A percentile compares a stretch with the other conserved stretches of the same genome.
These are phyloP conservation scores for Panus rudis DNA, from an alignment of 768 basidiomycete species.

Conservation along the genomic window DNA sequence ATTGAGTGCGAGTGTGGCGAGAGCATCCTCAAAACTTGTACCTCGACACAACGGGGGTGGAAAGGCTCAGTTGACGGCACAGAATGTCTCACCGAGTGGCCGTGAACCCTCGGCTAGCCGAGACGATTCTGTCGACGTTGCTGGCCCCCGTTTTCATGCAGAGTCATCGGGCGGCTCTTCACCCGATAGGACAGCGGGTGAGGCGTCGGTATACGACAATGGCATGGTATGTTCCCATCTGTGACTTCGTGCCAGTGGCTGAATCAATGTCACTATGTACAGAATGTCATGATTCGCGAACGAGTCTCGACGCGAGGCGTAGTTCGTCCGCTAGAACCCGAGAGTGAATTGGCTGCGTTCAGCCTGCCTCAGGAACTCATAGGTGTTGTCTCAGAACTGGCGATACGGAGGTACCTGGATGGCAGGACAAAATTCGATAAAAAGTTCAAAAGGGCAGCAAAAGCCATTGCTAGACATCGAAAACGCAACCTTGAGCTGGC, in stretches of 20 bases:
- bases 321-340: slow-evolving; percentile 76
- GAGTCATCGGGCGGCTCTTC: slow-evolving; percentile 10
- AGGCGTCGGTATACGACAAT: slow-evolving; percentile 46
- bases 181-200: slow-evolving; percentile 45
- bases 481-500: slow-evolving; percentile 48
- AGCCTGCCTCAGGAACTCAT: slow-evolving; percentile 57
- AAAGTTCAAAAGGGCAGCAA: slow-evolving; percentile 54
- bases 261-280: slow-evolving; percentile 33
- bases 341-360: slow-evolving; percentile 58
- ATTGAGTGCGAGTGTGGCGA: slow-evolving; percentile 8
- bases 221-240: slow-evolving; percentile 32
- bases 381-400: slow-evolving; percentile 69
- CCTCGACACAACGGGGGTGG: slow-evolving; percentile 1
- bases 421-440: slow-evolving; percentile 53
- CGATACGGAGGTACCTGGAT: slow-evolving; percentile 69
- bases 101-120: no score
- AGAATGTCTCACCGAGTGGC: no score
- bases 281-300: slow-evolving; percentile 80
- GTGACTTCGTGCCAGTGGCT: slow-evolving; percentile 1
- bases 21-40: slow-evolving; percentile 7
- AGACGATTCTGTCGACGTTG: slow-evolving; percentile 15
- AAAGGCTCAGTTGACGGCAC: slow-evolving; percentile 1
- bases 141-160: slow-evolving; percentile 14
- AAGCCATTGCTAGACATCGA: slow-evolving; percentile 61
- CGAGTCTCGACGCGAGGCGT: slow-evolving; percentile 77